phyloP scores from a whole-genome alignment of 441 rosid species.

The Raphanus hybrid region DNA sequence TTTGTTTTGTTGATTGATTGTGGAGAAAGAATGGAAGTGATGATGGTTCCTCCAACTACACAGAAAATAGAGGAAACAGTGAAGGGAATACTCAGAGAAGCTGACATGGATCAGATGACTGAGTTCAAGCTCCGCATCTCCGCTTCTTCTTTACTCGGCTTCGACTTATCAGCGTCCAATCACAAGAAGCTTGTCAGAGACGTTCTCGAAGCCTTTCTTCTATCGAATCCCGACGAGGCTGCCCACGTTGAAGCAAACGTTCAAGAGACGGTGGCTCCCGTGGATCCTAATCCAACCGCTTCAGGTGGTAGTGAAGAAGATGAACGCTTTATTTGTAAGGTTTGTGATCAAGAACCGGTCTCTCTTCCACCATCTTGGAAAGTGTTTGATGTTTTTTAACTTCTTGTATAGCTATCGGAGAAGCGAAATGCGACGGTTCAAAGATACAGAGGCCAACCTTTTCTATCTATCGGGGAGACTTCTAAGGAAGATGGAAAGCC shows the following conservation, averaged over 20 bases:
- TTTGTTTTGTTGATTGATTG: neutral
- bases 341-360: too few species aligned
- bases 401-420: slow-evolving; percentile 56
- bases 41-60: slow-evolving; percentile 23
- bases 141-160: slow-evolving; percentile 59
- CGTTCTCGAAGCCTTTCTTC: slow-evolving; percentile 68
- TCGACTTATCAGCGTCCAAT: slow-evolving; percentile 53
- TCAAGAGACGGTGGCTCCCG: slow-evolving; percentile 8
- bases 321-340: slow-evolving; percentile 70
- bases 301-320: slow-evolving; percentile 40
- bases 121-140: slow-evolving; percentile 72
- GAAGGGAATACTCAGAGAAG: slow-evolving; percentile 52
- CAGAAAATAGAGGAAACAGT: slow-evolving; percentile 64
- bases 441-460: slow-evolving; percentile 53
- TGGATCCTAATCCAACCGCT: slow-evolving; percentile 7
- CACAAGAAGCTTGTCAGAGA: slow-evolving; percentile 59
- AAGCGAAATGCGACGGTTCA: slow-evolving; percentile 55
- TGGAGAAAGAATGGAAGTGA: slow-evolving; percentile 37
- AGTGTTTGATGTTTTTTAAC: slow-evolving; percentile 11
- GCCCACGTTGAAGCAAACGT: too few species aligned
- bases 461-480: slow-evolving; percentile 59
- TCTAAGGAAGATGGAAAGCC: slow-evolving; percentile 52
- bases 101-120: slow-evolving; percentile 67
- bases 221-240: slow-evolving; percentile 43
- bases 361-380: too few species aligned